phyloP scores from a whole-genome alignment of 805 yeast species.

The Lachancea nothofagi region DNA sequence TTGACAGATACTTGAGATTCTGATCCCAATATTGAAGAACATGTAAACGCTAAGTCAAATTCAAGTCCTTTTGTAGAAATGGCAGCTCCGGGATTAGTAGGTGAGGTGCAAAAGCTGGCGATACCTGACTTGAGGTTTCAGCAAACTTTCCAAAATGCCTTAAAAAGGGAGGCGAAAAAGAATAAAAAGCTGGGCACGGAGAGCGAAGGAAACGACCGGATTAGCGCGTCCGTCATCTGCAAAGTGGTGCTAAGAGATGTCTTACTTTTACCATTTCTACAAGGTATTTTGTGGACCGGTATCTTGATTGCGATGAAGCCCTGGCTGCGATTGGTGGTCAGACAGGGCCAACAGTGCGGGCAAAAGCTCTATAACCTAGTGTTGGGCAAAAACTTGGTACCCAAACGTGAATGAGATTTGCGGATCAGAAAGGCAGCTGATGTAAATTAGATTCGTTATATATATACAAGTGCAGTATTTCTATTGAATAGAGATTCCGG shows the following conservation, averaged over 20 bases:
- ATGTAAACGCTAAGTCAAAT: background rate
- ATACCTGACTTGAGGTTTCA: conserved; percentile 68
- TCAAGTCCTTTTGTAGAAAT: too few species aligned
- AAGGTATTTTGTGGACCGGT: conserved; percentile 45
- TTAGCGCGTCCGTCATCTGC: conserved; percentile 40
- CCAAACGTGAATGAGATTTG: conserved; percentile 1
- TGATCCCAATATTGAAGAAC: background rate
- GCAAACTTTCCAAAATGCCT: conserved; percentile 46
- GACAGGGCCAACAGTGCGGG: conserved; percentile 27
- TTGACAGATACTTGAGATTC: too few species aligned
- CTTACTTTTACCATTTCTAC: conserved; percentile 48
- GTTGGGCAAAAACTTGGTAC: conserved; percentile 15
- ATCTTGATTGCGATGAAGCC: conserved; percentile 38
- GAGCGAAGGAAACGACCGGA: conserved; percentile 14
- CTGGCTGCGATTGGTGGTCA: conserved; percentile 23
- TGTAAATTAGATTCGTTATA: conserved; percentile 5
- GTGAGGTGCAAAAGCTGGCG: conserved; percentile 8
- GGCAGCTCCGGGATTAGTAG: background rate
- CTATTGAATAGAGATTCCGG: conserved; percentile 4
- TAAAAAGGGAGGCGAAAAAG: conserved; percentile 25
- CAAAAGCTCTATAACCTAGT: conserved; percentile 15
- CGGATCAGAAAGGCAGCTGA: too few species aligned
- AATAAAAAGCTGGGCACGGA: conserved; percentile 10
- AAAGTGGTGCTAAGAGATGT: conserved; percentile 49
- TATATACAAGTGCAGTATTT: conserved; percentile 9